Conservation (phyloP, 2,329 filamentous ascomycete genomes). For the Scytalidium lignicola region DNA sequence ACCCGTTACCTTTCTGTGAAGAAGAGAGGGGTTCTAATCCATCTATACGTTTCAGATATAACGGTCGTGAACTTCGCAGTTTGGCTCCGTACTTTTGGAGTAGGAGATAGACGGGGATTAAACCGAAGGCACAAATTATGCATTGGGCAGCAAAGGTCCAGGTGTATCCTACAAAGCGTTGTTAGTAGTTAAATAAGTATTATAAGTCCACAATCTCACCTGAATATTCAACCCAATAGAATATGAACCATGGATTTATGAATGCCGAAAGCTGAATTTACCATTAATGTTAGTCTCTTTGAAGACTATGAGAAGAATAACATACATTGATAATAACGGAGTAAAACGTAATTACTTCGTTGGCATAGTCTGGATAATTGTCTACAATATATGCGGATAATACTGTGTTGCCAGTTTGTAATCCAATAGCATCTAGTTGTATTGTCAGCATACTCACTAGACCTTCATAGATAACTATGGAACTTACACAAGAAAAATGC, state of each 20-base stretch:
- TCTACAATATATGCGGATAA: conserved; percentile 50
- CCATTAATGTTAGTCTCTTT: too few species aligned
- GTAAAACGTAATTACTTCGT: conserved; percentile 50
- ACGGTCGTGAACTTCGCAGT: conserved; percentile 9
- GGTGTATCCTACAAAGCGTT: conserved; percentile 15
- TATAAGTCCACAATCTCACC: conserved; percentile 3
- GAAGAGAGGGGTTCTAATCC: background rate
- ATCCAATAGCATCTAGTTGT: conserved; percentile 42
- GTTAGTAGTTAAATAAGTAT: background rate
- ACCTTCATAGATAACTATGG: background rate
- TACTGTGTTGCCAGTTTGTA: conserved; percentile 52
- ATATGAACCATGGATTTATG: conserved; percentile 23
- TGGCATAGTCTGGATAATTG: conserved; percentile 49
- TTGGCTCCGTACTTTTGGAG: conserved; percentile 20
- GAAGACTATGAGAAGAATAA: too few species aligned
- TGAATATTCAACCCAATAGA: conserved; percentile 18
- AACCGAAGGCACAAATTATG: conserved; percentile 23
- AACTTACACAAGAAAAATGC: conserved; percentile 49
- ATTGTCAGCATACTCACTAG: conserved; percentile 3
- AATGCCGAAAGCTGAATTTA: conserved; percentile 13
- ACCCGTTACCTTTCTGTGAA: too few species aligned
- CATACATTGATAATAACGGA: conserved; percentile 45
- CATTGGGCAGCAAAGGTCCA: conserved; percentile 27
- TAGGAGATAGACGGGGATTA: conserved; percentile 17
- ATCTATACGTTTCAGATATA: conserved; percentile 3